These are phyloP conservation scores for Rosellinia necatrix DNA, from an alignment of 2,329 filamentous ascomycete genomes.

Conservation along the genomic window DNA sequence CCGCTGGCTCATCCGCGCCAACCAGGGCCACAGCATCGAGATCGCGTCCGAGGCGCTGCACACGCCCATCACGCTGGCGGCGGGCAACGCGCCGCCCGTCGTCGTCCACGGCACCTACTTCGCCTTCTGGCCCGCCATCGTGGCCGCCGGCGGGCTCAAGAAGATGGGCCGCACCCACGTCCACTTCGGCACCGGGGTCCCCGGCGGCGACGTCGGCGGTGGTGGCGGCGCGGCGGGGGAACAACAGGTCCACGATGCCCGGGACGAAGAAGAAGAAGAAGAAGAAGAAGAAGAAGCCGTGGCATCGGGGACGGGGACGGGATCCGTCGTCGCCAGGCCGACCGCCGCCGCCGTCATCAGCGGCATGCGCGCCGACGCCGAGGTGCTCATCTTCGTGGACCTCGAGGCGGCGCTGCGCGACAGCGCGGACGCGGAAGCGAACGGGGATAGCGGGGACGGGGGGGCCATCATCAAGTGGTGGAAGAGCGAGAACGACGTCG, in stretches of 20 bases:
- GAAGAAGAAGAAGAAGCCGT: not conserved
- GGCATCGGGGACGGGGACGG: no score
- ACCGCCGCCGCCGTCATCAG: no score
- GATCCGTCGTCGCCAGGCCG: no score
- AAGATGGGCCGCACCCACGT: slow-evolving; percentile 87
- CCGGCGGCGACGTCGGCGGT: slow-evolving; percentile 47
- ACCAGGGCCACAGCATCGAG: slow-evolving; percentile 89
- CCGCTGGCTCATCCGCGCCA: slow-evolving; percentile 88
- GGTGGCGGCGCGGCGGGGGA: not conserved
- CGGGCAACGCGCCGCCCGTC: slow-evolving; percentile 62
- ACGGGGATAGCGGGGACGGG: not conserved
- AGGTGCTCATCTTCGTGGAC: slow-evolving; percentile 79
- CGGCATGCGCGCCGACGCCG: slow-evolving; percentile 79
- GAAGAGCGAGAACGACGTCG: slow-evolving; percentile 77
- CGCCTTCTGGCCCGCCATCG: slow-evolving; percentile 75
- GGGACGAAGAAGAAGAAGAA: slow-evolving; percentile 11
- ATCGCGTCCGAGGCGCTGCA: slow-evolving; percentile 73
- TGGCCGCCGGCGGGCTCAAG: slow-evolving; percentile 75
- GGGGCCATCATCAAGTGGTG: slow-evolving; percentile 70
- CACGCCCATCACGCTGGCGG: slow-evolving; percentile 65
- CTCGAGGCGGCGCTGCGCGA: slow-evolving; percentile 67
- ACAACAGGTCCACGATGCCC: slow-evolving; percentile 21
- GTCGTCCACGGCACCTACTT: slow-evolving; percentile 92
- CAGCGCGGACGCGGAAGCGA: not conserved
- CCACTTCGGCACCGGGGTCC: slow-evolving; percentile 81